Evolutionary conservation across 805 yeast species (phyloP), one percentile per base, ranked within the genome.

Genomic region (Pichia sporocuriosa): DNA sequence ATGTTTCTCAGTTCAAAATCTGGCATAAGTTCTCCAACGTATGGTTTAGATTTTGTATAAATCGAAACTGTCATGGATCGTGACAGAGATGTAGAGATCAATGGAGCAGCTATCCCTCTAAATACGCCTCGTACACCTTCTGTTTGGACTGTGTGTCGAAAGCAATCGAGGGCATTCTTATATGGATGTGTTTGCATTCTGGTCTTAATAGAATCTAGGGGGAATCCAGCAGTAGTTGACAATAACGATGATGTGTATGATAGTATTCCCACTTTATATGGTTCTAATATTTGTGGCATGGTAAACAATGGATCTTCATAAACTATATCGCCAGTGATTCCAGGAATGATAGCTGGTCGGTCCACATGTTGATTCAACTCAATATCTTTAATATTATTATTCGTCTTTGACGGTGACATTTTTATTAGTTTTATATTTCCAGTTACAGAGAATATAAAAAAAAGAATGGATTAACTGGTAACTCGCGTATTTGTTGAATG

Each of bases 141-240:
- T 9, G 65, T 58, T 7, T 56, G 52, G 23, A 75, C 63, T 0
- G 94, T 80, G 34, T 69, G 63, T 27, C 55, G 53, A 16, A 81
- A 63, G 55, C 94, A 84, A 42, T 75, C 77, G 39, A 68, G 57
- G 22, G 80, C 70, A 38, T 75, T 70, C 13, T 65, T 63, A 62
- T 76, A 85, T 40, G 72, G 68, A 54, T 84, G 81, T 0, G 94
- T 82, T 58, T 86, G 96, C 79, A 84, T 79, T 45, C 95, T 67
- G 0, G 95, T 87, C 59, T 86, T 86, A 45, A 87, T 68, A n/a
- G 93, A 81, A 57, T 86, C 96, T 37, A 86, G 61, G 0, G 96
- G 96, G 54, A 79, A 86, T 16, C 93, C 94, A n/a, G 79, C 70
- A 3, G 76, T 66, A 1, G 88, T 81, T 16, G 88, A 71, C 11